phyloP scores from a whole-genome alignment of 495 filamentous ascomycete genomes.

The Apodospora peruviana region DNA sequence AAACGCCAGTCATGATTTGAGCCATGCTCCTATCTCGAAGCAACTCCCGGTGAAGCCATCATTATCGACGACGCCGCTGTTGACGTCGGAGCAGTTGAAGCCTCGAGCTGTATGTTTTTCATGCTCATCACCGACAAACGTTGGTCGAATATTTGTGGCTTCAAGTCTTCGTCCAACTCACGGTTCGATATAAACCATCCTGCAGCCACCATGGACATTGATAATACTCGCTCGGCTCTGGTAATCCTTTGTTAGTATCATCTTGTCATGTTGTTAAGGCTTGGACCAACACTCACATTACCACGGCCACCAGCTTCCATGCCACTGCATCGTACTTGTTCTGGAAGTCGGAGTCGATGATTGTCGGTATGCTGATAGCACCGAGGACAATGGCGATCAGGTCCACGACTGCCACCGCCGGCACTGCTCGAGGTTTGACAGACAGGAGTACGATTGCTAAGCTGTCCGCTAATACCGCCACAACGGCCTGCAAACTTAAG shows the following conservation, averaged over 20 bases:
- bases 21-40: too few relatives aligned
- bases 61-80: not conserved
- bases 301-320: slow-evolving; percentile 2
- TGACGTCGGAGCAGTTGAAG: not conserved
- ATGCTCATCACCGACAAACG: not conserved
- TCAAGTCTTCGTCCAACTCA: not conserved
- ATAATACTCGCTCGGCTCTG: not conserved
- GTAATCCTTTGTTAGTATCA: not conserved
- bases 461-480: not conserved
- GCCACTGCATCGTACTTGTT: not conserved
- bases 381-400: not conserved
- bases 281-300: not conserved
- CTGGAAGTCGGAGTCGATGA: not conserved
- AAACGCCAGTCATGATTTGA: too few relatives aligned
- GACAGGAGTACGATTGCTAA: not conserved
- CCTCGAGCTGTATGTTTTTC: not conserved
- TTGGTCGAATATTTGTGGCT: not conserved
- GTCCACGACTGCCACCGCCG: not conserved
- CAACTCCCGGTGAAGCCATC: not conserved
- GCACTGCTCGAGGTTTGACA: not conserved
- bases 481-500: not conserved
- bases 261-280: not conserved
- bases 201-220: not conserved
- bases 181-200: not conserved
- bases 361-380: slow-evolving; percentile 2